Evolutionary conservation across 495 filamentous ascomycete genomes (phyloP), one percentile per base, ranked within the genome.

Genomic region (Penicillium coprophilum): DNA sequence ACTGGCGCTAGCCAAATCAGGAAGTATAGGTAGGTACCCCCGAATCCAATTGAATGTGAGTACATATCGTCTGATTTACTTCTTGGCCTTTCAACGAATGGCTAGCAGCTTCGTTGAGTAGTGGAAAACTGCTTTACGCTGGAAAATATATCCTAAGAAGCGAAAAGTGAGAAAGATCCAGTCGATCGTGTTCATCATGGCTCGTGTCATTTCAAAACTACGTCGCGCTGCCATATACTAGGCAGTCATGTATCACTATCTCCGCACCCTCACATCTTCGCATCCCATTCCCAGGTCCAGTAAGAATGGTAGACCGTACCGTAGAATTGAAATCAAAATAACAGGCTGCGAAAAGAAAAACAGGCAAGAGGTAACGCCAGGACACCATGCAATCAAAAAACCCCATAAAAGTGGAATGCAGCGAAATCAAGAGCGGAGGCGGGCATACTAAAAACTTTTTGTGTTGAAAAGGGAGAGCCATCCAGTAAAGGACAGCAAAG

Each of bases 301-400:
- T 36, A 34, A 32, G 1, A 43, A 36, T n/a, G 32, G 31, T 28
- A 27, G 52, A 46, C 19, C 15, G 10, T 54, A 23, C 13, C 3
- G 32, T 28, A 23, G 19, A 54, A 31, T 4, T 31, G 36, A 54
- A 21, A 55, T 24, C 45, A 46, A 23, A 56, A 50, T 38, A 57
- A 48, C 53, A 50, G 51, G 13, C n/a, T 48, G 41, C 4, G 59
- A 45, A 57, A 44, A 49, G 32, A 21, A 15, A 39, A 50, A 44
- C 39, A 32, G 41, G 3, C 39, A 52, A 51, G 43, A 24, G 4
- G 60, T 44, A 53, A 48, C 50, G 20, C 58, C 58, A 24, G 53
- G 66, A 65, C 68, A 59, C 70, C 64, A 63, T 68, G 67, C 60
- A 61, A 59, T 44, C 47, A 66, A 32, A 59, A 59, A 60, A 63